phyloP scores from a whole-genome alignment of 2,329 filamentous ascomycete genomes.

The Thielaviopsis punctulata region DNA sequence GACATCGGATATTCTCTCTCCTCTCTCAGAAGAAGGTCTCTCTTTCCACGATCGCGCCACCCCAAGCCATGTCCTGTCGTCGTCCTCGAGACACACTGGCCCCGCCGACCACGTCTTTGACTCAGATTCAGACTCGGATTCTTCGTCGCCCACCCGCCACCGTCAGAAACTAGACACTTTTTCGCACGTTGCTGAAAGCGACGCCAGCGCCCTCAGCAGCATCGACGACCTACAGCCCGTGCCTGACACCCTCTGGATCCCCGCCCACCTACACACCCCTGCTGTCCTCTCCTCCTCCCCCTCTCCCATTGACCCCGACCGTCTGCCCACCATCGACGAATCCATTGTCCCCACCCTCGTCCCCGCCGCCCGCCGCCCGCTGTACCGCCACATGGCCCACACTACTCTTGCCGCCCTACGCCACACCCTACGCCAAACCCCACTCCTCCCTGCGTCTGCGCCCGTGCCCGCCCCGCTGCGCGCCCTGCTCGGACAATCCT shows the following conservation, averaged over 20 bases:
- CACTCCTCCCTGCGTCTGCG: not conserved
- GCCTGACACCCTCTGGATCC: not conserved
- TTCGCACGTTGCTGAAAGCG: not conserved
- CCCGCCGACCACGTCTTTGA: not conserved
- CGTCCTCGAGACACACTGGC: not conserved
- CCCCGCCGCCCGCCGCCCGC: not conserved
- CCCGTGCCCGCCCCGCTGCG: not conserved
- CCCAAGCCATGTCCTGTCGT: not conserved
- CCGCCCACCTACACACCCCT: not conserved
- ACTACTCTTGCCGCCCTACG: not conserved
- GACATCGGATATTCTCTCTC: no score
- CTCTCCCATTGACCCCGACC: not conserved
- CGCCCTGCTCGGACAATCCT: not conserved
- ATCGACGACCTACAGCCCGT: not conserved
- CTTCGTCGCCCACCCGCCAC: no score
- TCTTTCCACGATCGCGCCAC: not conserved
- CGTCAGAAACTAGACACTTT: no score
- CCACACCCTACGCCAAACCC: not conserved
- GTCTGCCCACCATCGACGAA: not conserved
- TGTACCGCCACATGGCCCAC: not conserved
- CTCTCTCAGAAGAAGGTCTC: not conserved
- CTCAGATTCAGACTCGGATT: not conserved
- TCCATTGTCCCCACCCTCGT: not conserved
- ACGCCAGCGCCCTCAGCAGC: not conserved
- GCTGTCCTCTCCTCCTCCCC: no score